Percentiles rank a stretch among this genome's conserved stretches.
These are phyloP conservation scores for Singerocomus inundabilis DNA, from an alignment of 1,284 basidiomycete species.

Conservation along the genomic window DNA sequence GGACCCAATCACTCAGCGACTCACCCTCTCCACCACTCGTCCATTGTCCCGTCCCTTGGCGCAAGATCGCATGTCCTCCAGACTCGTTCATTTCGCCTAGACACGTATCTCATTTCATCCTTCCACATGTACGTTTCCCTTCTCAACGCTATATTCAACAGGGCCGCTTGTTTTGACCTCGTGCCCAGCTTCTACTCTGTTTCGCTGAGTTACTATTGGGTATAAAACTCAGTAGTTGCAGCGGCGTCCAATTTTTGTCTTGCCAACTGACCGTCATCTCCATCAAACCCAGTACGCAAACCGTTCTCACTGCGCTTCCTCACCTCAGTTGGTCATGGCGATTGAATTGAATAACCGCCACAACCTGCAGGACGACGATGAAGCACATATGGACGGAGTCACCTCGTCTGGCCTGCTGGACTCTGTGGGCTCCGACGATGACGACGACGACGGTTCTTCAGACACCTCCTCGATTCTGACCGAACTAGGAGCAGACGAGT, in stretches of 20 bases:
- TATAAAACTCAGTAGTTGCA: conserved; percentile 40
- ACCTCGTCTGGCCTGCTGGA: conserved; percentile 8
- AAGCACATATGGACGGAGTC: conserved; percentile 12
- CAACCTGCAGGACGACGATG: conserved; percentile 27
- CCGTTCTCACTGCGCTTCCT: conserved; percentile 7
- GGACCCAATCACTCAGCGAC: conserved; percentile 31
- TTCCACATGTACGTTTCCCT: conserved; percentile 21
- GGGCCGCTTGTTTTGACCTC: conserved; percentile 36
- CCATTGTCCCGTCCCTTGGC: conserved; percentile 5
- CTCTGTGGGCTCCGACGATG: conserved; percentile 17
- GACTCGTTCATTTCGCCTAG: conserved; percentile 14
- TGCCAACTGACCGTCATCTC: conserved; percentile 36
- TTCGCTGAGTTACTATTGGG: conserved; percentile 40
- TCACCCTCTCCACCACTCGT: conserved; percentile 7
- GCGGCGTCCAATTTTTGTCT: conserved; percentile 39
- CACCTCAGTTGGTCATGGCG: conserved; percentile 25
- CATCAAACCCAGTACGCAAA: conserved; percentile 24
- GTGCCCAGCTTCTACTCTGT: conserved; percentile 39
- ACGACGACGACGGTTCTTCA: conserved; percentile 36
- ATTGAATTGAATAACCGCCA: conserved; percentile 27
- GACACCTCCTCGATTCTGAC: conserved; percentile 43
- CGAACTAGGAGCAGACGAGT: conserved; percentile 47
- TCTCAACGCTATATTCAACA: conserved; percentile 27
- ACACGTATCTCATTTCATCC: conserved; percentile 14
- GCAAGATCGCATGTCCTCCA: conserved; percentile 7